A percentile compares a stretch with the other conserved stretches of the same genome.
Evolutionary conservation across 148 eudicot species (phyloP).

Genomic region (Spergularia marina): DNA sequence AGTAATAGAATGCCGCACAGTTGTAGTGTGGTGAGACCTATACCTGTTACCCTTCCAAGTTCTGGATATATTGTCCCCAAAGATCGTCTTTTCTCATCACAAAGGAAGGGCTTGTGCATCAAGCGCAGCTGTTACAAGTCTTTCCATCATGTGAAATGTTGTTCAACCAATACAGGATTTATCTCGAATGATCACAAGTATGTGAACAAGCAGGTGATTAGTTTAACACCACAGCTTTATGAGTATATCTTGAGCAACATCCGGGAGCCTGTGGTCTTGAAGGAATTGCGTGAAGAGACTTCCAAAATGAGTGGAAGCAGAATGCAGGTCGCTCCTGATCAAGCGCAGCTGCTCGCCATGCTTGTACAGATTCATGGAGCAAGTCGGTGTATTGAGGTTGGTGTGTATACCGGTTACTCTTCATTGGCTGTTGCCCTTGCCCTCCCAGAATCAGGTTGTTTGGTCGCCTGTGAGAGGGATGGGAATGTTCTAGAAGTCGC

Average conservation of each 20-base stretch:
- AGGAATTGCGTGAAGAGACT: constrained; percentile 80
- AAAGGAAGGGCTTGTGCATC: not conserved
- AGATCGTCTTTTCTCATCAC: not conserved
- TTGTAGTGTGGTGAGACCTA: constrained; percentile 1
- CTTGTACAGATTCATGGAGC: constrained; percentile 90
- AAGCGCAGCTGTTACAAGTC: constrained; percentile 12
- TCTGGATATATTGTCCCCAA: not conserved
- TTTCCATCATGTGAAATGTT: constrained; percentile 11
- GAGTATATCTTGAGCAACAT: constrained; percentile 69
- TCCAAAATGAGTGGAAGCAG: constrained; percentile 73
- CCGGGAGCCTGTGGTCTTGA: constrained; percentile 74
- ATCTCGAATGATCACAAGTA: constrained; percentile 50
- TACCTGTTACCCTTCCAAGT: constrained; percentile 13
- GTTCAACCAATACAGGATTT: constrained; percentile 32
- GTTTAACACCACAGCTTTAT: constrained; percentile 68
- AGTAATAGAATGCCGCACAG: constrained; percentile 10
- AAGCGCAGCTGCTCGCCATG: constrained; percentile 92
- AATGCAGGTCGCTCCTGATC: constrained; percentile 99
- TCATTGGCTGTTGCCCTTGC: constrained; percentile 89
- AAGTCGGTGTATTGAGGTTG: constrained; percentile 83
- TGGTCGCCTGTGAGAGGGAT: constrained; percentile 93
- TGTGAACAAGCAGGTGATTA: constrained; percentile 72
- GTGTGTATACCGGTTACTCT: constrained; percentile 86
- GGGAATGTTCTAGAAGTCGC: constrained; percentile 66
- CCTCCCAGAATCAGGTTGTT: constrained; percentile 75